Conservation (phyloP, 768 basidiomycete genomes). For the Tylopilus cervinicoccineus region DNA sequence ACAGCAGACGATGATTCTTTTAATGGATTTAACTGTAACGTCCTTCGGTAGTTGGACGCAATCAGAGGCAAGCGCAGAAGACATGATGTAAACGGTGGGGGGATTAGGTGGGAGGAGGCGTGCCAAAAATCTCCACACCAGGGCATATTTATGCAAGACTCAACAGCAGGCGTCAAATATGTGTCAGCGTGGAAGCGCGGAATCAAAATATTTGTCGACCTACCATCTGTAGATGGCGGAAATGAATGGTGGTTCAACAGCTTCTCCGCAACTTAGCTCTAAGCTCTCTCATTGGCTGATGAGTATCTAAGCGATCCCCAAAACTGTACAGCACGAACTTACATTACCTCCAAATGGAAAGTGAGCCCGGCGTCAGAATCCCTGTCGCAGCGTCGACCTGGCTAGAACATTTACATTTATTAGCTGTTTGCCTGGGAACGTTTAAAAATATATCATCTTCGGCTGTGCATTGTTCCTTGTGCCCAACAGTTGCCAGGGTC, state of each 20-base stretch:
- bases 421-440: too few species aligned
- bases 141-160: conserved; percentile 23
- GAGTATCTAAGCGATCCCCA: not conserved
- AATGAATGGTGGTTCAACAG: not conserved
- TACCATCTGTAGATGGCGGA: not conserved
- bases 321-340: not conserved
- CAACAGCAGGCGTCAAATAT: not conserved
- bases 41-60: not conserved
- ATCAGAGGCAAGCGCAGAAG: conserved; percentile 1
- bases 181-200: not conserved
- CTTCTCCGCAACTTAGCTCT: not conserved
- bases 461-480: too few species aligned
- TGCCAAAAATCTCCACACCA: not conserved
- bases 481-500: too few species aligned
- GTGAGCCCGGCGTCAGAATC: too few species aligned
- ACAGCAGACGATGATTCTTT: conserved; percentile 69
- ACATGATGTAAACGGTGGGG: conserved; percentile 12
- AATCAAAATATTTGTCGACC: not conserved
- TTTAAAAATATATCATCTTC: too few species aligned
- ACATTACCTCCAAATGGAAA: too few species aligned
- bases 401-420: too few species aligned
- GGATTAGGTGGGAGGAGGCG: not conserved
- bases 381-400: too few species aligned
- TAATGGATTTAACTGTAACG: conserved; percentile 29
- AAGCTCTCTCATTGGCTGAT: not conserved